phyloP scores from a whole-genome alignment of 352 stramenopile species.

The Phytopythium boreale region DNA sequence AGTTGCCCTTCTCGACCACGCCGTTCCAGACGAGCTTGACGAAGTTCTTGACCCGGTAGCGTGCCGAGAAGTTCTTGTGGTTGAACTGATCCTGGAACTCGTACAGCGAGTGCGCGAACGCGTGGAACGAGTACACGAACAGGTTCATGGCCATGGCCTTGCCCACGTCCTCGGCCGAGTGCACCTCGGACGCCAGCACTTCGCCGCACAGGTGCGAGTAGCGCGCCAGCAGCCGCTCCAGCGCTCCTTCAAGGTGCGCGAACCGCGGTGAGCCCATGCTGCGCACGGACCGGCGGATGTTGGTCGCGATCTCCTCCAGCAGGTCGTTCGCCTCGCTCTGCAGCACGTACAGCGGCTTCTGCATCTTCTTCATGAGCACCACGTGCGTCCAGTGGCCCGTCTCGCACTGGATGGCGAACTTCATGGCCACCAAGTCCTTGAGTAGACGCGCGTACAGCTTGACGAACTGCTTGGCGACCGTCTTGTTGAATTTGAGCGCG shows the following conservation, averaged over 20 bases:
- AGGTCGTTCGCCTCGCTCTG: constrained; percentile 64
- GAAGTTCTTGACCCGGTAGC: constrained; percentile 49
- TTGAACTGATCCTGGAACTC: constrained; percentile 73
- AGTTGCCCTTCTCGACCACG: constrained; percentile 38
- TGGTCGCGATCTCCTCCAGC: constrained; percentile 60
- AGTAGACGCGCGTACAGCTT: constrained; percentile 56
- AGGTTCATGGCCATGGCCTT: constrained; percentile 75
- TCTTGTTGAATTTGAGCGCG: constrained; percentile 71
- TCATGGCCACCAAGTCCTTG: constrained; percentile 64
- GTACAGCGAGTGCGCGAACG: constrained; percentile 55
- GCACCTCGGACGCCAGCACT: constrained; percentile 34
- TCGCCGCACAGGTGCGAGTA: constrained; percentile 58
- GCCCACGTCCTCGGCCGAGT: constrained; percentile 45
- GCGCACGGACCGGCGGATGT: constrained; percentile 23
- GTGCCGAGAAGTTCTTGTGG: constrained; percentile 58
- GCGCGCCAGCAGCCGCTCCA: constrained; percentile 54
- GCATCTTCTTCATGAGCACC: constrained; percentile 57
- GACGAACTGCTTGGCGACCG: constrained; percentile 62
- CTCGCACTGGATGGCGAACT: constrained; percentile 68
- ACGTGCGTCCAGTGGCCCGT: constrained; percentile 59
- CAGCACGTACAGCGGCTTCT: constrained; percentile 64
- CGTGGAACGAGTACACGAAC: constrained; percentile 80
- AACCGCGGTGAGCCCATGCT: constrained; percentile 49
- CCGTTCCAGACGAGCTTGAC: constrained; percentile 37
- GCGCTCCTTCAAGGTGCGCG: constrained; percentile 39